Percentiles rank a stretch among this genome's conserved stretches.
Evolutionary conservation across 139 green algal genomes (phyloP).

Genomic region (Penium margaritaceum): DNA sequence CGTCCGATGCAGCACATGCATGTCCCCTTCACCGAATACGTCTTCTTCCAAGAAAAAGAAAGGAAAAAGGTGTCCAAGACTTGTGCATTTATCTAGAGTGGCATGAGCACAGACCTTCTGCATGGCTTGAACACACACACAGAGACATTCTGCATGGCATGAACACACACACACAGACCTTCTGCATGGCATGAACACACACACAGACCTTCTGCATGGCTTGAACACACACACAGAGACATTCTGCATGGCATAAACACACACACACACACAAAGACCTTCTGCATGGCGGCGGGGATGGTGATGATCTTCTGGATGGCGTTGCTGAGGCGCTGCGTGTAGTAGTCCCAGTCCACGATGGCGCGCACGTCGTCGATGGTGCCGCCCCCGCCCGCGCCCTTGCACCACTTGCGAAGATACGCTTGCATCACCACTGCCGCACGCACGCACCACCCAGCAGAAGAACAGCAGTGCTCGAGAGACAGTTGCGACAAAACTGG

Average conservation of each 20-base stretch:
- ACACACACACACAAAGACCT: slow-evolving; percentile 13
- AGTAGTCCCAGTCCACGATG: slow-evolving; percentile 97
- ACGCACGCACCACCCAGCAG: neutral
- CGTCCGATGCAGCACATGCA: no score
- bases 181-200: slow-evolving; percentile 91
- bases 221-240: neutral
- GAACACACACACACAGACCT: slow-evolving; percentile 12
- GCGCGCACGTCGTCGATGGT: slow-evolving; percentile 51
- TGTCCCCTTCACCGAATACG: no score
- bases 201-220: slow-evolving; percentile 98
- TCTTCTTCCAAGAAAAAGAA: no score
- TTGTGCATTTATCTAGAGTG: neutral
- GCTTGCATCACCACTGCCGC: slow-evolving; percentile 61
- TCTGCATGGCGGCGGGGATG: slow-evolving; percentile 93
- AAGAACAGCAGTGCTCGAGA: no score
- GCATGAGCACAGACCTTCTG: neutral
- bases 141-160: no score
- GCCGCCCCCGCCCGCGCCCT: slow-evolving; percentile 30
- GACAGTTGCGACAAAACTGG: no score
- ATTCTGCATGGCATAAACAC: neutral
- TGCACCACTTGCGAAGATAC: slow-evolving; percentile 83
- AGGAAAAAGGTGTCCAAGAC: no score
- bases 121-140: neutral
- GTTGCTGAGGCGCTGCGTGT: slow-evolving; percentile 76
- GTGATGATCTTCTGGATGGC: slow-evolving; percentile 99